These are phyloP conservation scores for Orychophragmus violaceus DNA, from an alignment of 345 rosid genomes.

Conservation along the genomic window DNA sequence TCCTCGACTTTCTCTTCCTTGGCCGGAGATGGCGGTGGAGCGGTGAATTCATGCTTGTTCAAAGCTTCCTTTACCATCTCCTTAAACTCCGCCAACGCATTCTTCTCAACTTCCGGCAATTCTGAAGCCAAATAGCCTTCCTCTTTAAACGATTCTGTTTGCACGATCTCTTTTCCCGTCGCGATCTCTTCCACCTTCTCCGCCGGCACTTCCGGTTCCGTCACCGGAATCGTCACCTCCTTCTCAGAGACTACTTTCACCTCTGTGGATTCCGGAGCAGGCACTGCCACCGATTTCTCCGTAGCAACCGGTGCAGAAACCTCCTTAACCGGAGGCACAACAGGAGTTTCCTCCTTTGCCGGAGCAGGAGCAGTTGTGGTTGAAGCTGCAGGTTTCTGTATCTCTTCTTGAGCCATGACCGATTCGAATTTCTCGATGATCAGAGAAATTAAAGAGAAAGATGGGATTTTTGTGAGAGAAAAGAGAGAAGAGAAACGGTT, in stretches of 20 bases:
- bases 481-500: conserved; percentile 5
- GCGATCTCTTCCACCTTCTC: conserved; percentile 12
- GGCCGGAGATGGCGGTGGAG: conserved; percentile 21
- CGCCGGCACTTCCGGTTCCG: conserved; percentile 24
- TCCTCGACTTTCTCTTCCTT: conserved; percentile 30
- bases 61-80: conserved; percentile 51
- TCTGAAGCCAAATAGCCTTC: conserved; percentile 52
- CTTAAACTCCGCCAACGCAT: conserved; percentile 48
- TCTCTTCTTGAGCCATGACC: conserved; percentile 34
- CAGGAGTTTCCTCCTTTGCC: conserved; percentile 19
- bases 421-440: not conserved
- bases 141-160: conserved; percentile 54
- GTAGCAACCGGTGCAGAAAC: conserved; percentile 27
- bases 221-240: not conserved
- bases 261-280: conserved; percentile 9
- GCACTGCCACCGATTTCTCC: conserved; percentile 16
- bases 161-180: conserved; percentile 26
- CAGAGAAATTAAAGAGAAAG: not conserved
- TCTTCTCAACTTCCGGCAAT: conserved; percentile 44
- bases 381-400: conserved; percentile 22
- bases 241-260: conserved; percentile 34
- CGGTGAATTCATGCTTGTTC: conserved; percentile 39
- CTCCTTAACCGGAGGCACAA: conserved; percentile 19
- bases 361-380: conserved; percentile 14
- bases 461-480: not conserved